Evolutionary conservation across 2,329 filamentous ascomycete species (phyloP).

Genomic region (Pestalotiopsis fici): DNA sequence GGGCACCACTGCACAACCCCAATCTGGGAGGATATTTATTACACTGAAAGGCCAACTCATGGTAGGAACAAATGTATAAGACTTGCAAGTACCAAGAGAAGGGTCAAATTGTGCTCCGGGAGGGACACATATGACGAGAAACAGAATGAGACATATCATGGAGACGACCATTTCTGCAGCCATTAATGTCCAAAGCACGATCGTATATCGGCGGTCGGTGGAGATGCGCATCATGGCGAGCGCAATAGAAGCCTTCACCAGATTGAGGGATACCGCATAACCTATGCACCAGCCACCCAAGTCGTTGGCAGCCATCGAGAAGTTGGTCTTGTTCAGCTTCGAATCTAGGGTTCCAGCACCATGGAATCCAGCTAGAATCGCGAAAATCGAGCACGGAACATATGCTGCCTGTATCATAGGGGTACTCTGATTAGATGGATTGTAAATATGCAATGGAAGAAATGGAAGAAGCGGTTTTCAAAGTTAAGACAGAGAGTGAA

Average conservation of each 20-base stretch:
- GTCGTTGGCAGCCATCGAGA: neutral
- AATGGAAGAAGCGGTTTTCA: no score
- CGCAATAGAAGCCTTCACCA: conserved; percentile 10
- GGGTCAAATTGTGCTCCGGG: conserved; percentile 2
- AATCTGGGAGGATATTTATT: neutral
- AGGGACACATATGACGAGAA: neutral
- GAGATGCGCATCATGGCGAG: conserved; percentile 6
- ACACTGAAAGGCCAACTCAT: neutral
- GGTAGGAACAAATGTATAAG: neutral
- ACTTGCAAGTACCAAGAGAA: neutral
- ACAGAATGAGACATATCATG: neutral
- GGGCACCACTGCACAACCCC: conserved; percentile 5
- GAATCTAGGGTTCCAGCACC: conserved; percentile 5
- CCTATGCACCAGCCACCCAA: conserved; percentile 4
- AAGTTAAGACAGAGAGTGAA: no score
- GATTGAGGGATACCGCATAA: conserved; percentile 2
- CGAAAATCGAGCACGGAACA: neutral
- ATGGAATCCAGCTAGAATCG: conserved; percentile 1
- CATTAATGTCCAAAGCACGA: neutral
- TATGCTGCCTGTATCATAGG: neutral
- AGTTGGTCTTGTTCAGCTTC: neutral
- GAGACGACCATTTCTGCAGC: neutral
- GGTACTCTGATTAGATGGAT: neutral
- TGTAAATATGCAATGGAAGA: neutral
- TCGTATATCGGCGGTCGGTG: conserved; percentile 4